phyloP scores from a whole-genome alignment of 495 filamentous ascomycete genomes.

The Aspergillus conjunctus region DNA sequence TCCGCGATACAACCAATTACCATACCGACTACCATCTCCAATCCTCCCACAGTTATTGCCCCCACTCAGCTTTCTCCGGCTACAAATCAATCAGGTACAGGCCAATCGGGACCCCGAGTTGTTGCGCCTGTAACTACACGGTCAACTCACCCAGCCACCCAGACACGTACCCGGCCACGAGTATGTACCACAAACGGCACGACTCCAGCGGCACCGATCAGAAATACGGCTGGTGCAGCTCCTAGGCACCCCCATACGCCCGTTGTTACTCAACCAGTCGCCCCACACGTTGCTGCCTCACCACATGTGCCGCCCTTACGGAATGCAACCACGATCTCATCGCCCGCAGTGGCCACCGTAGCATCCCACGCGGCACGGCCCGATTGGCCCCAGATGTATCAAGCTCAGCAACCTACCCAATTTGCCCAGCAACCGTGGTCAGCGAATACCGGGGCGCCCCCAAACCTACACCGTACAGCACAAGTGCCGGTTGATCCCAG shows the following conservation, averaged over 20 bases:
- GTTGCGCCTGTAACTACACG: background rate
- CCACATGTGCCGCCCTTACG: background rate
- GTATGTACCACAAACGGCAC: background rate
- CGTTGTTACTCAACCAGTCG: background rate
- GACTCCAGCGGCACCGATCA: constrained; percentile 2
- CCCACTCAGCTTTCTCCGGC: background rate
- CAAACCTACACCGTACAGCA: background rate
- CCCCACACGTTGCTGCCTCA: background rate
- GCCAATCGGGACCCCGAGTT: background rate
- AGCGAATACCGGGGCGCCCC: background rate
- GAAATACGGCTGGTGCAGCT: constrained; percentile 5
- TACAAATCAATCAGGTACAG: background rate
- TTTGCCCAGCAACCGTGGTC: constrained; percentile 1
- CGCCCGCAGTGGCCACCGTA: background rate
- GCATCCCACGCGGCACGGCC: constrained; percentile 1
- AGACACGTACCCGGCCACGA: constrained; percentile 1
- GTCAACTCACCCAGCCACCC: background rate
- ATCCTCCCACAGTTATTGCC: background rate
- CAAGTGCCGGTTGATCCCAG: constrained; percentile 6
- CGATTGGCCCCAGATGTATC: constrained; percentile 6
- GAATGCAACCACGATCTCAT: background rate
- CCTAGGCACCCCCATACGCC: constrained; percentile 1
- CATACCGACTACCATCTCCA: background rate
- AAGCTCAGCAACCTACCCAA: constrained; percentile 7
- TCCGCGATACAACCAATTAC: background rate